Base-by-base conservation (phyloP, 352 stramenopile species). In the Phytophthora foliorum region DNA sequence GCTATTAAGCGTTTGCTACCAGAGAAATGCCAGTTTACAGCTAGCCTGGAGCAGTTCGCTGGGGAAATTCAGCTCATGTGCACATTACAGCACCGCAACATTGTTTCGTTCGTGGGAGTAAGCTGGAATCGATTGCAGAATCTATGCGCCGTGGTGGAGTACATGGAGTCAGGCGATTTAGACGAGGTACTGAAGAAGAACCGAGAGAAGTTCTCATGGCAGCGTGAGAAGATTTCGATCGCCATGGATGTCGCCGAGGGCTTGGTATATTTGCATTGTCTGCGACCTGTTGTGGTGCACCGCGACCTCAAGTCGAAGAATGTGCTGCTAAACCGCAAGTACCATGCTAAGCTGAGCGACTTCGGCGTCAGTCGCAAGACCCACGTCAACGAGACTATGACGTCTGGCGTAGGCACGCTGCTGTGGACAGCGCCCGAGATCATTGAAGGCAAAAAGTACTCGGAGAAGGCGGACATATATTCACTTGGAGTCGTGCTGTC, bases 261-360 rank as follows among this genome's bases (percentile, higher is more conserved):
- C 0, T 75, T 97, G 46, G 83, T 92, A 25, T 97, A 97, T 57
- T 65, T 97, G 46, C 91, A 97, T 66, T 83, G 78, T 36, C 58
- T 88, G 57, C 78, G 81, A 2, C 86, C 89, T 2, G 77, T 86
- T 16, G 70, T 97, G 32, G 77, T 97, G 3, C 91, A 97, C 59
- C 85, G 89, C 31, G 89, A 97, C 29, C 75, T 97, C 65, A 97
- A 97, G 72, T 91, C 82, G 39, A 91, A 93, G 65, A 97, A 97
- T 42, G 81, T 96, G 41, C 76, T 96, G 39, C 73, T 97, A 3
- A 83, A 92, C 59, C 77, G 78, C 31, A 74, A 81, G 11, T 77
- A 80, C 34, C 78, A 88, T 21, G 88, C 82, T 27, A 97, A 97
- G 65, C 72, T 97, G 24, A 91, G 82, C n/a, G 91, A 97, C 69